Evolutionary conservation across 768 basidiomycete species (phyloP).

Genomic region (Termitomyces sp.): DNA sequence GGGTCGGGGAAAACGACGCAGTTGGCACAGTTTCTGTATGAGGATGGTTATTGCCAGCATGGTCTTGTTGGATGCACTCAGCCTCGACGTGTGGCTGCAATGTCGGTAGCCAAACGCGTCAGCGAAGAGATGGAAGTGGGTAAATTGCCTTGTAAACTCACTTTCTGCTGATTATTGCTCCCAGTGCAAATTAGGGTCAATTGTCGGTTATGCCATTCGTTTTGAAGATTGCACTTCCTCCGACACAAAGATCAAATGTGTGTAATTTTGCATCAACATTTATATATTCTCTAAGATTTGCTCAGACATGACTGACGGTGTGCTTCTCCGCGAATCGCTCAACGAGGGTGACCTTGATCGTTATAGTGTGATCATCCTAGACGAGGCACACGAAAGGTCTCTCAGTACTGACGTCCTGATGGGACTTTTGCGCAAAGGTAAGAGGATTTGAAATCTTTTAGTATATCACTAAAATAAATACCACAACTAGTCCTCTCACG

Average conservation of each 20-base stretch:
- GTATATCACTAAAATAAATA: slow-evolving; percentile 9
- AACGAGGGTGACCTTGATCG: slow-evolving; percentile 98
- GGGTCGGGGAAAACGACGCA: slow-evolving; percentile 99
- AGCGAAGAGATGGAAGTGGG: slow-evolving; percentile 98
- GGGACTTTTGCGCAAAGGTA: slow-evolving; percentile 93
- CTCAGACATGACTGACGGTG: slow-evolving; percentile 98
- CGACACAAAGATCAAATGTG: slow-evolving; percentile 97
- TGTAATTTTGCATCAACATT: slow-evolving; percentile 17
- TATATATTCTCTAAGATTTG: not conserved
- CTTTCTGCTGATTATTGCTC: not conserved
- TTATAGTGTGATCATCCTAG: slow-evolving; percentile 96
- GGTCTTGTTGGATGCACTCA: slow-evolving; percentile 97
- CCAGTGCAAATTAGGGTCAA: slow-evolving; percentile 83
- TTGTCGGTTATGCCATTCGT: slow-evolving; percentile 96
- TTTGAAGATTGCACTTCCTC: slow-evolving; percentile 97
- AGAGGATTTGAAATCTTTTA: slow-evolving; percentile 19
- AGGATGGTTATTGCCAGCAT: slow-evolving; percentile 90
- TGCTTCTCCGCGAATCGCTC: slow-evolving; percentile 93
- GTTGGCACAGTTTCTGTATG: slow-evolving; percentile 90
- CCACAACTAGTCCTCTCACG: slow-evolving; percentile 67
- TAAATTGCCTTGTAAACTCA: not conserved
- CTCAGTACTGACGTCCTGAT: slow-evolving; percentile 97
- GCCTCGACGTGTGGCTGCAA: slow-evolving; percentile 96
- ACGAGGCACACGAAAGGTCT: slow-evolving; percentile 97
- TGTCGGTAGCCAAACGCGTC: slow-evolving; percentile 99